Evolutionary conservation across 2,329 filamentous ascomycete genomes (phyloP).

Genomic region (Colletotrichum acutatum): DNA sequence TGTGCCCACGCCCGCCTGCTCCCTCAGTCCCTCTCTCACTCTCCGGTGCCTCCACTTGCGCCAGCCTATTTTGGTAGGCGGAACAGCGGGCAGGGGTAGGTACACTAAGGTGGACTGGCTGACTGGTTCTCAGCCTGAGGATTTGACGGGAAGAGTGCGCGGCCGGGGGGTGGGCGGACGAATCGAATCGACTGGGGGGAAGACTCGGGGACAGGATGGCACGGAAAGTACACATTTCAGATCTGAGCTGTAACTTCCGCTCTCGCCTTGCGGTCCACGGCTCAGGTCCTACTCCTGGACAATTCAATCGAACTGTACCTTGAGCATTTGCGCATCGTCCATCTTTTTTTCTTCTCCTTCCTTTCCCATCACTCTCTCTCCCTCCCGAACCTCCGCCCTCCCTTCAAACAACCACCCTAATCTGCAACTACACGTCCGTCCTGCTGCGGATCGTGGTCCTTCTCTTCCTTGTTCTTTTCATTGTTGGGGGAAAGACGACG

Average conservation of each 20-base stretch:
- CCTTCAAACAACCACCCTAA: background rate
- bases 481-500: background rate
- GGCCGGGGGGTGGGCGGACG: background rate
- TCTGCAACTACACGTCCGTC: background rate
- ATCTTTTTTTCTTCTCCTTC: background rate
- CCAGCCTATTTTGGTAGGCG: slow-evolving; percentile 24
- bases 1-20: slow-evolving; percentile 7
- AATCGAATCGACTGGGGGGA: background rate
- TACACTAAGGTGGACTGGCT: too few relatives aligned
- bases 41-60: slow-evolving; percentile 5
- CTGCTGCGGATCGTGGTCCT: background rate
- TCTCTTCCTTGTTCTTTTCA: background rate
- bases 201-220: background rate
- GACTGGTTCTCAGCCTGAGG: background rate
- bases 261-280: background rate
- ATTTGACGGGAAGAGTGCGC: background rate
- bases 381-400: background rate
- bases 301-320: background rate
- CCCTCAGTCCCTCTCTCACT: background rate
- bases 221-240: slow-evolving; percentile 16
- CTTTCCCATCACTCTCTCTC: slow-evolving; percentile 1
- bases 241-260: background rate
- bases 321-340: background rate
- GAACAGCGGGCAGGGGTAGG: slow-evolving; percentile 7
- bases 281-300: background rate